A percentile compares a stretch with the other conserved stretches of the same genome.
Conservation (phyloP, 768 basidiomycete genomes). For the Neoboletus magnificus region DNA sequence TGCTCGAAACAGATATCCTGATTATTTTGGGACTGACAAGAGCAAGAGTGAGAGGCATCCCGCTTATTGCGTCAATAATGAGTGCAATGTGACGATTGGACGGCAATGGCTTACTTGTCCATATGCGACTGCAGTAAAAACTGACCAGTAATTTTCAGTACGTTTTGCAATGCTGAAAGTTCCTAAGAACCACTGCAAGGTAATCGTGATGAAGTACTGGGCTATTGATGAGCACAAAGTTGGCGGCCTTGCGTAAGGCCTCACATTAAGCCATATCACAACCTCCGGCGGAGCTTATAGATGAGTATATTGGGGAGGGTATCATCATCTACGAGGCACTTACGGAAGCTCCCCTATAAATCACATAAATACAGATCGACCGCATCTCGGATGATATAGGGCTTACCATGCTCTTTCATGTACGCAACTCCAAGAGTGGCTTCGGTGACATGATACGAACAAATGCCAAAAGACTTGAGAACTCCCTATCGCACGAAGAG, state of each 20-base stretch:
- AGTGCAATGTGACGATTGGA: not conserved
- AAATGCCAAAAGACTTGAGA: not conserved
- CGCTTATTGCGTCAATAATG: conserved; percentile 8
- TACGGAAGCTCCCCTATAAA: conserved; percentile 7
- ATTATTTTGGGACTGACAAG: conserved; percentile 6
- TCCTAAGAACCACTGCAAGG: conserved; percentile 8
- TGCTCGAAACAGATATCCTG: not conserved
- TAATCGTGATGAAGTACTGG: not conserved
- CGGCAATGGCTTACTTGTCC: conserved; percentile 7
- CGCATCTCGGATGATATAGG: no score
- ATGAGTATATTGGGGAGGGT: not conserved
- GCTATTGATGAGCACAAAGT: not conserved
- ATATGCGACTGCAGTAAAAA: conserved; percentile 16
- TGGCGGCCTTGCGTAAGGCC: not conserved
- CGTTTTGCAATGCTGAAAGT: no score
- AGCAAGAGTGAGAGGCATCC: conserved; percentile 1
- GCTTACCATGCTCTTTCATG: conserved; percentile 1
- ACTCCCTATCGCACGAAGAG: not conserved
- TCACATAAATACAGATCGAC: not conserved
- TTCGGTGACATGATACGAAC: conserved; percentile 2
- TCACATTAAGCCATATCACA: not conserved
- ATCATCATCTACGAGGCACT: not conserved
- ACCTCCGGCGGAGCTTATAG: not conserved
- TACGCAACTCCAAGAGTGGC: not conserved
- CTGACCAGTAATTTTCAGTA: not conserved